Evolutionary conservation across 148 eudicot genomes (phyloP), one percentile per base, ranked within the genome.

Genomic region (Diospyros kaki): DNA sequence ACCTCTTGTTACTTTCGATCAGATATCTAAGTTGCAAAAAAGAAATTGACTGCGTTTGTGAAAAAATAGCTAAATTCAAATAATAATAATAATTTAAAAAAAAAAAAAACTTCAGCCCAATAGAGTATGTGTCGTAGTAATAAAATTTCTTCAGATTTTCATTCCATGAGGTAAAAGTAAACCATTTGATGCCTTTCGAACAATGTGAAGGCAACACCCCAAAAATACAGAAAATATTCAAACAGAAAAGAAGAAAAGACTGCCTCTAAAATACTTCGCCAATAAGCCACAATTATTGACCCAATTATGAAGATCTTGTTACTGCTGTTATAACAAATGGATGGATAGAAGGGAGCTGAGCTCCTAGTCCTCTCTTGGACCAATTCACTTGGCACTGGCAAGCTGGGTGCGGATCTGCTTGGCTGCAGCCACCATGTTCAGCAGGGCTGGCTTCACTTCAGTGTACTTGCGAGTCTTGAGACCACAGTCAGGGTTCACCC

Each of bases 401-500:
- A 93, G 93, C 84, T 91, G 87, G 78, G 84, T 77, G 59, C 98
- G 93, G 81, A 93, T 83, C 39, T 64, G 88, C 91, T 93, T 93
- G 80, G 96, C 96, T 38, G 98, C 98, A 6, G 89, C 81, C 69
- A 93, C 98, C 98, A 93, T 87, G 86, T 81, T 79, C 9, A 77
- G 17, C 3, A 93, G 86, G 55, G 98, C 97, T 1, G 98, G 94
- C 81, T 94, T 88, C 51, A 94, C 98, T 76, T 94, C 98, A 4
- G 68, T 69, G 66, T 94, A 94, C 85, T 94, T 94, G 71, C 98
- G 93, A 75, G 97, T 94, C 90, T 94, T 94, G 78, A 94, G 98
- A 68, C 98, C 98, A 82, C 98, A 94, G 81, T 91, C 98, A 0
- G 98, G 97, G 88, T 94, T 94, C 11, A 94, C 98, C 98, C 98